Conservation (phyloP, 331 rosid genomes). For the Cydonia oblonga region DNA sequence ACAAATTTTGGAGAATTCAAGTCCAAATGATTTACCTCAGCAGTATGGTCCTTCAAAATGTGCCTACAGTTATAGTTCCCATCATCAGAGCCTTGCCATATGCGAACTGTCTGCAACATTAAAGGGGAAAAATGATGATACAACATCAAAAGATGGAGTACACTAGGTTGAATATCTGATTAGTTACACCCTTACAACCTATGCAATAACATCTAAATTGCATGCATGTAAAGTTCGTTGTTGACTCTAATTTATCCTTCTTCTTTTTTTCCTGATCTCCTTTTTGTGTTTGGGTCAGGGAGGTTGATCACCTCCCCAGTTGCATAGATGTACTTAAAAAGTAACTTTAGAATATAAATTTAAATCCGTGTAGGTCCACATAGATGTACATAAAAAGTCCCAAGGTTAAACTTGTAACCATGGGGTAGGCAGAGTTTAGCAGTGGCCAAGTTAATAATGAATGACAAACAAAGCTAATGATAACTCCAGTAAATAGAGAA, state of each 20-base stretch:
- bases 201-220: neutral
- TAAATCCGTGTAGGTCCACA: neutral
- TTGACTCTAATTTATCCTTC: neutral
- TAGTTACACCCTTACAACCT: neutral
- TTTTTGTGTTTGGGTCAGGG: neutral
- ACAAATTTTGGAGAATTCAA: neutral
- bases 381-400: neutral
- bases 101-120: conserved; percentile 69
- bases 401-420: neutral
- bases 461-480: neutral
- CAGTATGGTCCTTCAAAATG: conserved; percentile 69
- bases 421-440: neutral
- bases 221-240: neutral
- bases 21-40: conserved; percentile 48
- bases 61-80: conserved; percentile 76
- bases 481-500: neutral
- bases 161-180: neutral
- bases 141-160: neutral
- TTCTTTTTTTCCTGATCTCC: neutral
- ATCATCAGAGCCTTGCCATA: conserved; percentile 81
- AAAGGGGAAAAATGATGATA: neutral
- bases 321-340: too few species aligned
- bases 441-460: neutral
- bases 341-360: neutral
- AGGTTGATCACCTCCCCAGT: neutral